Percentiles rank a stretch among this genome's conserved stretches.
Conservation (phyloP, 257 asterid species). For the Craterostigma plantagineum region DNA sequence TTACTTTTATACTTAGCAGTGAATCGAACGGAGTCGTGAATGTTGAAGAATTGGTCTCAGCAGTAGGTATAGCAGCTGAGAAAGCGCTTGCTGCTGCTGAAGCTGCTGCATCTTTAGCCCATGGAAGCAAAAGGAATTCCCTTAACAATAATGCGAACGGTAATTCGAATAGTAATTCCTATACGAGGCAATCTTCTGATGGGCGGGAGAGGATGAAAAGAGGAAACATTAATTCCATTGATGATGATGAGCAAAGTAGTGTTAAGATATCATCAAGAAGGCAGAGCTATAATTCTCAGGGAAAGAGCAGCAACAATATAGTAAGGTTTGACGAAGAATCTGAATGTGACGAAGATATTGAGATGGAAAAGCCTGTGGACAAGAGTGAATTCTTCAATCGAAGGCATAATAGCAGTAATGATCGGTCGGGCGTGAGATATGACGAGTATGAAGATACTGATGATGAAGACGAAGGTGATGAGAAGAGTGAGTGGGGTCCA, state of each 20-base stretch:
- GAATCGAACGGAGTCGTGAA: constrained; percentile 18
- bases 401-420: constrained; percentile 60
- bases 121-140: constrained; percentile 22
- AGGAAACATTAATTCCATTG: neutral
- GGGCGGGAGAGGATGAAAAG: neutral
- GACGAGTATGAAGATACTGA: constrained; percentile 57
- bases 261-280: constrained; percentile 29
- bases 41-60: constrained; percentile 52
- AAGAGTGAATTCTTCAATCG: constrained; percentile 15
- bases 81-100: constrained; percentile 84
- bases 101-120: constrained; percentile 59
- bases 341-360: constrained; percentile 58
- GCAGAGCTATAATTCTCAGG: constrained; percentile 38
- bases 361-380: constrained; percentile 42
- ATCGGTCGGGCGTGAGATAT: constrained; percentile 22
- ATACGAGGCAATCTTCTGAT: no score
- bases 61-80: constrained; percentile 83
- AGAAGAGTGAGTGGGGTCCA: constrained; percentile 4
- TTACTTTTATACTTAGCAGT: constrained; percentile 11
- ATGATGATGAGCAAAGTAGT: constrained; percentile 1
- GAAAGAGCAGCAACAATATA: constrained; percentile 19
- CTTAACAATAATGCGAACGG: constrained; percentile 3
- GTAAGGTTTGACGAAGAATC: constrained; percentile 25
- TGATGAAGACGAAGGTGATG: constrained; percentile 11
- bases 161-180: neutral